Evolutionary conservation across 305 asterid species (phyloP), one percentile per base, ranked within the genome.

Genomic region (Plantago coronopus): DNA sequence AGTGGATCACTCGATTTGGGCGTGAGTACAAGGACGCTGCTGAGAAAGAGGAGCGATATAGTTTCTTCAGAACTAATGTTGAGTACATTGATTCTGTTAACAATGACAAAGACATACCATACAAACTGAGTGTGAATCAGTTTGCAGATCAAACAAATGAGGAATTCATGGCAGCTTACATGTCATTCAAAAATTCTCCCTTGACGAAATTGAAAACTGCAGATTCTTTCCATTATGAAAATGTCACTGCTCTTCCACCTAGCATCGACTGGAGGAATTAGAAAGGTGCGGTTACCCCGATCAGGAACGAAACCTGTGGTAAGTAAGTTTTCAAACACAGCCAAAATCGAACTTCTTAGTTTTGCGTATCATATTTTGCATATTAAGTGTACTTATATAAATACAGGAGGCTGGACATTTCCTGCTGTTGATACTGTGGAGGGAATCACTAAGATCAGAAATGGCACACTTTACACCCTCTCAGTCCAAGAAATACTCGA

Each of bases 281-380:
- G 53, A 69, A 74, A 23, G 89, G 84, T 0, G 87, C 84, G 37
- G 83, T 83, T 6, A 83, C 90, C 3, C 72, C 42, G 23, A 67
- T 83, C 3, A 81, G 81, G 63, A 77, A 76, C 42, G 85, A 83
- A 57, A 81, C 51, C 50, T 83, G 85, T 21, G 87, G 85, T 80
- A 57, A 74, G 85, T 80, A 57, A 74, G 51, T 59, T 27, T 7
- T 16, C 29, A 25, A 12, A 27, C 44, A 9, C 27, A 0, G 3
- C 21, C 15, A 34, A 31, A 25, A 12, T 34, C n/a, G n/a, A 12
- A 1, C 14, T 31, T 11, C 31, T 11, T 14, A 25, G 16, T 21
- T 19, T 22, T 7, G 9, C 7, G n/a, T 44, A 1, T 44, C 5
- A 44, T 14, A 16, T 0, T 44, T 44, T 1, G 15, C 3, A 16